These are phyloP conservation scores for Pseudophaeomoniella oleicola DNA, from an alignment of 2,329 filamentous ascomycete species.

Conservation along the genomic window DNA sequence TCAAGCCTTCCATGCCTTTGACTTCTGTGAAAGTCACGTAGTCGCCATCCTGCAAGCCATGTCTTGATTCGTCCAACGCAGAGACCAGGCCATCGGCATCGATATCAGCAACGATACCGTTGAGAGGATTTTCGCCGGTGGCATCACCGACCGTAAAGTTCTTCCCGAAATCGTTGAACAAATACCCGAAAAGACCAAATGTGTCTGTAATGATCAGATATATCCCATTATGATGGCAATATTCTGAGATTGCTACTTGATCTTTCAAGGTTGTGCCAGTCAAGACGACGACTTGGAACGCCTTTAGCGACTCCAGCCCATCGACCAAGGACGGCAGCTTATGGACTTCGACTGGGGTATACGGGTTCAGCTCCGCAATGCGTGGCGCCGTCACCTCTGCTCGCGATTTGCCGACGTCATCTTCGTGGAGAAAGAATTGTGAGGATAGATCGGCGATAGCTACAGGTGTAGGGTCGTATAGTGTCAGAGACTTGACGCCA, in stretches of 20 bases:
- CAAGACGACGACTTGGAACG: constrained; percentile 84
- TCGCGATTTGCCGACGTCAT: constrained; percentile 84
- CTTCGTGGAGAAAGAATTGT: constrained; percentile 84
- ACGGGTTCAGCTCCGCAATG: constrained; percentile 89
- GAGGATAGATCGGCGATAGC: constrained; percentile 81
- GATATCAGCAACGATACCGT: constrained; percentile 80
- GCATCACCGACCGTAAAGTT: constrained; percentile 83
- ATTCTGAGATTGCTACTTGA: constrained; percentile 76
- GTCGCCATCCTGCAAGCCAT: constrained; percentile 91
- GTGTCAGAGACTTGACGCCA: constrained; percentile 90
- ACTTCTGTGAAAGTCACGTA: constrained; percentile 90
- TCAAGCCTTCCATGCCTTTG: constrained; percentile 80
- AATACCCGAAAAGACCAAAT: constrained; percentile 83
- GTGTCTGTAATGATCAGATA: constrained; percentile 79
- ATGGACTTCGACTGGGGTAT: constrained; percentile 78
- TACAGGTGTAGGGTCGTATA: constrained; percentile 78
- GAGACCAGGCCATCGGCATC: constrained; percentile 84
- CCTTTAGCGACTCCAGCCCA: constrained; percentile 68
- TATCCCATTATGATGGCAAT: constrained; percentile 87
- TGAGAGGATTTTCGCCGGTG: constrained; percentile 76
- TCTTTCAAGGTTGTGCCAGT: constrained; percentile 69
- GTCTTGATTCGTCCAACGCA: constrained; percentile 82
- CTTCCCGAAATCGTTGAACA: constrained; percentile 95
- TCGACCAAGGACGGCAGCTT: constrained; percentile 48
- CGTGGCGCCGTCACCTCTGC: constrained; percentile 76